Evolutionary conservation across 257 asterid species (phyloP), one percentile per base, ranked within the genome.

Genomic region (Capsicum chinense): DNA sequence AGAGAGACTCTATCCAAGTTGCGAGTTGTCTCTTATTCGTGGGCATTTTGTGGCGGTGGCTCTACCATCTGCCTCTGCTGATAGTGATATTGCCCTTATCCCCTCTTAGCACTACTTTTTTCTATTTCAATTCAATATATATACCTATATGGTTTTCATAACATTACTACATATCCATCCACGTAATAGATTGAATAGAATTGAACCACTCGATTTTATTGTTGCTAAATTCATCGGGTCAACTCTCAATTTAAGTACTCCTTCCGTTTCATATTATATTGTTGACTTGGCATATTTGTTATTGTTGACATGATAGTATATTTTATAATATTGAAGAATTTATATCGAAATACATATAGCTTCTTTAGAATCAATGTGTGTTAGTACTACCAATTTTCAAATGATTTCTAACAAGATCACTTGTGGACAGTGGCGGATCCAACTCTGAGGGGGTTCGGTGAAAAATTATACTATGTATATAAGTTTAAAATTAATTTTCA

Each of bases 61-160:
- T 74, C 44, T 39, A 39, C 44, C 44, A 39, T 39, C 5, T 39
- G 44, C 44, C 44, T 39, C 44, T 39, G 63, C n/a, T 74, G 80
- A 74, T 74, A 26, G 60, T 21, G 81, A 76, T 76, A 76, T 76
- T 76, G 81, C 81, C 13, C 81, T 76, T 76, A 76, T 76, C 81
- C 60, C 12, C 26, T 57, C 58, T 39, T 21, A 1, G 0, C 80
- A 47, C 19, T 12, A 2, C 44, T 50, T 15, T 26, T 17, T 35
- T 14, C 6, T 37, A 7, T 15, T 7, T 37, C 44, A 26, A 26
- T 26, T 26, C 33, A 26, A 39, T 39, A 4, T 5, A 21, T 74
- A 76, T 21, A 50, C 47, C 35, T 62, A 13, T 62, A 13, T 52
- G 62, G 81, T 50, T 76, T 19, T 74, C 60, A 7, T 50, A 74